Conservation (phyloP, 176 grass and related monocot species). For the Oryza meyeriana region DNA sequence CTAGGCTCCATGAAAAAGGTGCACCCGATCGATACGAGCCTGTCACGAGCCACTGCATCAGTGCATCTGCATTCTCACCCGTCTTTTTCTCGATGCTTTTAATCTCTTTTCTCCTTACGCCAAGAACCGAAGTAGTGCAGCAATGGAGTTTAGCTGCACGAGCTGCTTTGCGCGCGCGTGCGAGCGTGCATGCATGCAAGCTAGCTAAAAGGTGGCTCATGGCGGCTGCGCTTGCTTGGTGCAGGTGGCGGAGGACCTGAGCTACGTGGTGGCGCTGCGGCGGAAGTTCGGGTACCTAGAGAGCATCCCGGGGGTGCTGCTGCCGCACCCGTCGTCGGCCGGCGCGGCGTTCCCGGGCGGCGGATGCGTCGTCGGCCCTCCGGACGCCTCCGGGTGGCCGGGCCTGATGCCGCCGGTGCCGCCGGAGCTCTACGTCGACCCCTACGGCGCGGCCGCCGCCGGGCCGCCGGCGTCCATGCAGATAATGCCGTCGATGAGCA, state of each 20-base stretch:
- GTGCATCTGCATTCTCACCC: neutral
- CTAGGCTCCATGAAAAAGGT: constrained; percentile 96
- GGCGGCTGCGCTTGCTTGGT: neutral
- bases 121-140: constrained; percentile 19
- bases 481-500: constrained; percentile 97
- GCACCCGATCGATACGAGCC: neutral
- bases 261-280: constrained; percentile 81
- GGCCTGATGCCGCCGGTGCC: constrained; percentile 24
- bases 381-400: constrained; percentile 35
- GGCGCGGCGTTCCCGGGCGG: constrained; percentile 51
- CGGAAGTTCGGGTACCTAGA: constrained; percentile 93
- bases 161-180: neutral
- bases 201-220: neutral
- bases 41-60: neutral
- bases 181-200: constrained; percentile 13
- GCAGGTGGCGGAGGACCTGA: constrained; percentile 87
- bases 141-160: neutral
- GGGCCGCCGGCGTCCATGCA: constrained; percentile 44
- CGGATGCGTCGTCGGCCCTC: neutral
- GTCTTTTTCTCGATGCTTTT: constrained; percentile 21
- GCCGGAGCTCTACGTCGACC: constrained; percentile 62
- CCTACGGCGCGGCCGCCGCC: constrained; percentile 29
- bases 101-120: neutral
- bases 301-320: constrained; percentile 92
- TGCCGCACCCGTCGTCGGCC: constrained; percentile 85